These are phyloP conservation scores for Aspergillus indologenus DNA, from an alignment of 495 filamentous ascomycete genomes.

Conservation along the genomic window DNA sequence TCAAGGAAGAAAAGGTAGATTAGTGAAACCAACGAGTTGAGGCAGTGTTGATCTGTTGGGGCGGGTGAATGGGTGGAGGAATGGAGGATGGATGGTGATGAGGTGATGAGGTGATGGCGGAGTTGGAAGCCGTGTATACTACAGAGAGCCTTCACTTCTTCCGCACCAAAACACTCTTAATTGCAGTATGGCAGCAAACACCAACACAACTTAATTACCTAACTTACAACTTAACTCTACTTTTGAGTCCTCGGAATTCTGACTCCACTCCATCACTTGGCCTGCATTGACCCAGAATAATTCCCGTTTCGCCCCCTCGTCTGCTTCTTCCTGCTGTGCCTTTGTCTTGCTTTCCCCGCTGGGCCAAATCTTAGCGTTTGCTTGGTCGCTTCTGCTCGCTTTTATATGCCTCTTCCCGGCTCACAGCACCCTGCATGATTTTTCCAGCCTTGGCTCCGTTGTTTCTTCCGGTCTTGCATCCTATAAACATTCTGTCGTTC, in stretches of 20 bases:
- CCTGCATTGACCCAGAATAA: not conserved
- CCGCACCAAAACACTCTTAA: no score
- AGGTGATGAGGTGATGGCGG: no score
- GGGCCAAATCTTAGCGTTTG: not conserved
- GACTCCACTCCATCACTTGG: not conserved
- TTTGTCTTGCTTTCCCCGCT: not conserved
- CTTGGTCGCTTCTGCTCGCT: not conserved
- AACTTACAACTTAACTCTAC: not conserved
- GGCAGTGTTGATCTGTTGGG: not conserved
- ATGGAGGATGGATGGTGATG: no score
- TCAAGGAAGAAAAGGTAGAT: not conserved
- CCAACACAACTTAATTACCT: no score
- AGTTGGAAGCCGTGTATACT: not conserved
- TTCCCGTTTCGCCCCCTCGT: conserved; percentile 1
- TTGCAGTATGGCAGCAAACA: no score
- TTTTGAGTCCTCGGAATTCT: not conserved
- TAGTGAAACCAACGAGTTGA: not conserved
- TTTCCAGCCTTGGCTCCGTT: conserved; percentile 3
- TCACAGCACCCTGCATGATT: not conserved
- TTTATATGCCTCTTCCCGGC: conserved; percentile 6
- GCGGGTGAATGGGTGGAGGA: no score
- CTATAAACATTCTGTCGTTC: conserved; percentile 1
- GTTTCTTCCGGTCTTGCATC: not conserved
- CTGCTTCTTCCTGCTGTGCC: no score
- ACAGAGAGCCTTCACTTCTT: not conserved